Evolutionary conservation across 2,329 filamentous ascomycete species (phyloP), one percentile per base, ranked within the genome.

Genomic region (Gliomastix tumulicola): DNA sequence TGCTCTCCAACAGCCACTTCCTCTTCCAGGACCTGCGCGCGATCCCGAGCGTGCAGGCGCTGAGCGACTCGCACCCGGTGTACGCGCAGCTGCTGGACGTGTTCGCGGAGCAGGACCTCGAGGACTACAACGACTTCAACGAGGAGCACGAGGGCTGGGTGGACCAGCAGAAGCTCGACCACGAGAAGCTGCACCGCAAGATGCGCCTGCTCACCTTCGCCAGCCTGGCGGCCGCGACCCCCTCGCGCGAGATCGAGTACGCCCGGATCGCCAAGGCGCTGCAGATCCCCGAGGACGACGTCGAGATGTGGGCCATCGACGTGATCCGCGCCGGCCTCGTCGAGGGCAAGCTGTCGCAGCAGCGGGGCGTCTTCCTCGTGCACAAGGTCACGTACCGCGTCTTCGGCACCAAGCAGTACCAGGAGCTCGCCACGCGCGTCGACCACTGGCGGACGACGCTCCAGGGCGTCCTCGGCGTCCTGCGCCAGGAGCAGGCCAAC

Each of bases 301-400:
- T 97, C 30, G 92, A 98, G 74, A 84, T 90, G 75, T 98, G 92
- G 92, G 88, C 94, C 48, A 98, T 98, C 54, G 92, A 98, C 60
- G 89, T 94, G 49, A 96, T 98, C 65, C 87, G 92, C 49, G 88
- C 89, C 33, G 88, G 89, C 22, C 79, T 98, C 25, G 87, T 98
- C 36, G 92, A 98, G 70, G 92, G 92, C 58, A 94, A 94, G 68
- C 79, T 98, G 49, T 92, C 85, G 41, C 92, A 98, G 69, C 76
- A 90, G 59, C 88, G 88, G 60, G 79, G 87, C 59, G 85, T 90
- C 45, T 97, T 98, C 74, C 74, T 96, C 37, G 88, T 98, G 44
- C 92, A 98, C 73, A 82, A 92, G 59, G 88, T 88, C 52, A 95
- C 88, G 42, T 96, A 97, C 75, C 83, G 92, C 44, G 89, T 96